Percentiles rank a stretch among this genome's conserved stretches.
Evolutionary conservation across 768 basidiomycete species (phyloP).

Genomic region (Lactarius trivialis): DNA sequence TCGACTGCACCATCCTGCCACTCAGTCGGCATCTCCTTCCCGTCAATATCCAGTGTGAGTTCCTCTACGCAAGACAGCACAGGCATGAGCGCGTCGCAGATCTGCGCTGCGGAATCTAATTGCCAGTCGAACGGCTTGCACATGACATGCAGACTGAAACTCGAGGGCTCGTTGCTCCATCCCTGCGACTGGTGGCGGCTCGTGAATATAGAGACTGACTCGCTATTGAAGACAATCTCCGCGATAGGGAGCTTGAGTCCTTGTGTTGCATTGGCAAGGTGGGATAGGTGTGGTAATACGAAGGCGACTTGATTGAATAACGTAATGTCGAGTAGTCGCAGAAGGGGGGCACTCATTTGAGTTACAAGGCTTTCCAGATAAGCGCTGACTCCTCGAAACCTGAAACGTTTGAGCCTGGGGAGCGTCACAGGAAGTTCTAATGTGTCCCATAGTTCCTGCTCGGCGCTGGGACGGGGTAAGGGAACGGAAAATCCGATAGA

Average conservation of each 20-base stretch:
- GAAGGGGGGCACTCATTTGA: background rate
- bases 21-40: background rate
- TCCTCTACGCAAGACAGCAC: background rate
- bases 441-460: background rate
- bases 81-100: background rate
- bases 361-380: constrained; percentile 3
- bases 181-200: too few species aligned
- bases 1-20: background rate
- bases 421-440: background rate
- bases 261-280: background rate
- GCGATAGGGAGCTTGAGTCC: background rate
- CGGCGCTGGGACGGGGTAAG: background rate
- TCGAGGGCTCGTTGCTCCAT: background rate
- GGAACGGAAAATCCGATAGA: background rate
- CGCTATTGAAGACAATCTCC: background rate
- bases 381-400: background rate
- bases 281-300: background rate
- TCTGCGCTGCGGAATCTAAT: background rate
- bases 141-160: background rate
- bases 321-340: background rate
- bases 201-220: background rate
- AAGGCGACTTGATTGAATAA: background rate
- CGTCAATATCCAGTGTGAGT: background rate
- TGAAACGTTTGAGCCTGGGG: background rate
- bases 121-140: constrained; percentile 10